phyloP scores from a whole-genome alignment of 495 filamentous ascomycete genomes.

The Darksidea phi region DNA sequence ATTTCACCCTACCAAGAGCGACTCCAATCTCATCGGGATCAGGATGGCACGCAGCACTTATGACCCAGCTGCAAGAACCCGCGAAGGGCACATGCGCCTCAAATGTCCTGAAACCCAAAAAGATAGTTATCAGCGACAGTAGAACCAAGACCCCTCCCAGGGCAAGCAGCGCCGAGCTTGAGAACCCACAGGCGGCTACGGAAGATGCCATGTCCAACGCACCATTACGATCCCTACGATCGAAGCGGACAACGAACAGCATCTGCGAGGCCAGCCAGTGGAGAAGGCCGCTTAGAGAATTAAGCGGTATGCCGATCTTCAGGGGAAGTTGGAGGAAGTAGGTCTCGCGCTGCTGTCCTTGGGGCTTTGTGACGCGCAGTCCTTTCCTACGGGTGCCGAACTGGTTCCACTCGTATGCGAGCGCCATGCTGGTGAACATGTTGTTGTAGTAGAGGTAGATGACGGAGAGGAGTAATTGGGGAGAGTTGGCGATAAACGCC shows the following conservation, averaged over 20 bases:
- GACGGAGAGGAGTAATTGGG: slow-evolving; percentile 12
- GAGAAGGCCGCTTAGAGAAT: background rate
- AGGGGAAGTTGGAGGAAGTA: slow-evolving; percentile 25
- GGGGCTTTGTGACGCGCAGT: slow-evolving; percentile 14
- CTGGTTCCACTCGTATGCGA: slow-evolving; percentile 14
- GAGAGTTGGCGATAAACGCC: background rate
- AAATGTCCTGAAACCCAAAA: background rate
- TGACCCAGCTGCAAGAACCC: slow-evolving; percentile 4
- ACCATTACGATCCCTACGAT: background rate
- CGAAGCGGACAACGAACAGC: slow-evolving; percentile 15
- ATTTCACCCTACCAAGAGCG: too few species aligned
- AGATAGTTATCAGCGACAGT: background rate
- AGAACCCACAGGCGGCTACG: background rate
- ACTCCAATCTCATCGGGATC: too few species aligned
- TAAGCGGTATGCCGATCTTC: slow-evolving; percentile 6
- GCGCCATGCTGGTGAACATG: background rate
- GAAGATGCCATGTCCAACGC: background rate
- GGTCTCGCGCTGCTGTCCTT: slow-evolving; percentile 5
- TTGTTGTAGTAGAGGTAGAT: slow-evolving; percentile 10
- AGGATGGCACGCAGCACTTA: slow-evolving; percentile 4
- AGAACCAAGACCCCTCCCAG: background rate
- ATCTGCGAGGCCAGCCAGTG: slow-evolving; percentile 20
- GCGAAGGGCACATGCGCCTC: background rate
- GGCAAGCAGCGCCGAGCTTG: background rate
- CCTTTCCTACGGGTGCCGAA: background rate